Evolutionary conservation across 1,139 yeast species (phyloP), one percentile per base, ranked within the genome.

Genomic region (Torulaspora globosa): DNA sequence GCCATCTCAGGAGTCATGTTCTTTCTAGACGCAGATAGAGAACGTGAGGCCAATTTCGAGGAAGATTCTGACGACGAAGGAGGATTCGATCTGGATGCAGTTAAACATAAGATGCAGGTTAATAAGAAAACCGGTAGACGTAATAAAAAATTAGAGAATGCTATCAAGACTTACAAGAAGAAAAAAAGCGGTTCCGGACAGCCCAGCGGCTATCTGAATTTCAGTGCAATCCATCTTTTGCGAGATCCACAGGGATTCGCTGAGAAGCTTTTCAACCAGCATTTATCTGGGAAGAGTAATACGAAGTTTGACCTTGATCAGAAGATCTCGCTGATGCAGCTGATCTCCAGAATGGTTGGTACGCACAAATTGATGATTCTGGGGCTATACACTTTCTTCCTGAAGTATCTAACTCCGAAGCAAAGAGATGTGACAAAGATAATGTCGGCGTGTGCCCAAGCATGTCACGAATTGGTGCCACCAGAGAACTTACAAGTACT

Each of bases 231-330:
- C 46, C 98, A 92, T 68, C 70, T 92, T 50, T 74, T 92, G 46
- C 79, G 97, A 65, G 98, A 92, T 64, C 98, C 99, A 10, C 99
- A 94, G 67, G 96, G 96, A 5, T 92, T 92, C 70, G 96, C 97
- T 5, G 98, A 92, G 57, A 77, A 74, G 51, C 70, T 92, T 48
- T 92, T 82, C 61, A 76, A 78, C 26, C 78, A 72, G 43, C 95
- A 89, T 64, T 70, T 92, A 50, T 75, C 84, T 46, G 78, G 82
- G 44, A 84, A 84, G 56, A 79, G 75, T 54, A 71, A 82, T 36
- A 77, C 77, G 59, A 81, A 78, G 58, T 83, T 86, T 60, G 82
- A 81, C 61, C 71, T 92, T 60, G 97, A 92, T 50, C 97, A 90
- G 65, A 89, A 87, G 60, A 86, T 92, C 54, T 76, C 87, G 52